Evolutionary conservation across 805 yeast species (phyloP), one percentile per base, ranked within the genome.

Genomic region (Saturnispora diversa): DNA sequence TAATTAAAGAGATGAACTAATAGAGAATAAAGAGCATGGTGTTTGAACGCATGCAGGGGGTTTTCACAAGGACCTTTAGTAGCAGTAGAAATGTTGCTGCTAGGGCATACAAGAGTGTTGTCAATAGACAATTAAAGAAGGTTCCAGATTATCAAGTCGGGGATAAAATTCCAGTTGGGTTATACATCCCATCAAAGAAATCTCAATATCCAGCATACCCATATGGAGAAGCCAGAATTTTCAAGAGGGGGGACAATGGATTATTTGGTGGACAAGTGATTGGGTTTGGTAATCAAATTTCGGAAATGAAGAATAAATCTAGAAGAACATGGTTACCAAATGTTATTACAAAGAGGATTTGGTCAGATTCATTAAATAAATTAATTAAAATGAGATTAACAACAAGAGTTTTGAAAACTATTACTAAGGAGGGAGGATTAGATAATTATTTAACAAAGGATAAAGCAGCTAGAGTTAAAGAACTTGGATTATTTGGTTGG

Each of bases 401-500:
- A 6, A 74, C 97, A 5, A 74, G 80, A 44, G 97, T 87, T 5
- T 69, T 92, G 55, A 77, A 80, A 53, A 87, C 97, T 0, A 80
- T 92, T 44, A 81, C 84, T 44, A 84, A 78, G 52, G 97, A 90
- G 60, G 98, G 98, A 46, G 98, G 99, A 5, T 68, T 92, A 42
- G 99, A 92, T 57, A 79, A 79, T 48, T 92, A 92, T 58, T 62
- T 92, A 46, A 71, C 77, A 31, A 92, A 92, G 62, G 94, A 87
- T 44, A 85, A 83, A 50, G 69, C 94, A 5, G 94, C 94, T 3
- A 73, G 98, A 65, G 69, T 85, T 49, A 92, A 92, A 66, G 95
- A 92, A 58, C 66, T 92, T 55, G 98, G 98, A 0, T 81, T 88
- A 40, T 69, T 74, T 43, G 98, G 97, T 25, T 92, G 97, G 97